These are phyloP conservation scores for Penicillium taxi DNA, from an alignment of 495 filamentous ascomycete genomes.

Conservation along the genomic window DNA sequence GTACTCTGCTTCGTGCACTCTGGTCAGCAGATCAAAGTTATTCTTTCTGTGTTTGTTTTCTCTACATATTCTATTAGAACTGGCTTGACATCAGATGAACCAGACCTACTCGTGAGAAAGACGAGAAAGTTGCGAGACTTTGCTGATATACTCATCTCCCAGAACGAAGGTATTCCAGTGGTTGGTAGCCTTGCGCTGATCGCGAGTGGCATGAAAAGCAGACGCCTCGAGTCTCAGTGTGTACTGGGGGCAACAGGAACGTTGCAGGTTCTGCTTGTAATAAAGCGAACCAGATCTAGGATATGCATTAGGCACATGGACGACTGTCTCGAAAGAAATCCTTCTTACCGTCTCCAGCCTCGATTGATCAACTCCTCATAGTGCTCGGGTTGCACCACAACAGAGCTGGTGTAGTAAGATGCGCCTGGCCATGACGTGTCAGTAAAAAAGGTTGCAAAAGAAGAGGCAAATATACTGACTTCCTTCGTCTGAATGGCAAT, in stretches of 20 bases:
- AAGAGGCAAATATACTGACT: conserved; percentile 37
- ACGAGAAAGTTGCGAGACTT: conserved; percentile 65
- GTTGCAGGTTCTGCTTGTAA: conserved; percentile 78
- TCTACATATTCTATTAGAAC: conserved; percentile 37
- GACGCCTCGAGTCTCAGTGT: conserved; percentile 75
- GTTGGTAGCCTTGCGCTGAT: conserved; percentile 82
- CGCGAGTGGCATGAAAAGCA: conserved; percentile 61
- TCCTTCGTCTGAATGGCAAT: conserved; percentile 47
- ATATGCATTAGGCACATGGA: conserved; percentile 14
- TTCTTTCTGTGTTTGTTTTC: conserved; percentile 66
- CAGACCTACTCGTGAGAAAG: conserved; percentile 60
- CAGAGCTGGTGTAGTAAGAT: conserved; percentile 70
- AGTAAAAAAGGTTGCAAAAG: no score
- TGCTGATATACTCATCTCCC: conserved; percentile 67
- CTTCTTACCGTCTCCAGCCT: conserved; percentile 73
- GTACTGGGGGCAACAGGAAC: conserved; percentile 93
- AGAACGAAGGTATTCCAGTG: conserved; percentile 82
- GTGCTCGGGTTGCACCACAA: conserved; percentile 57
- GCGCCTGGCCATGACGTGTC: conserved; percentile 50
- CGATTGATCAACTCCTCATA: conserved; percentile 80
- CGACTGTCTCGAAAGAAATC: not conserved
- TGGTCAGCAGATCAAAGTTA: conserved; percentile 63
- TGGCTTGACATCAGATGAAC: conserved; percentile 8
- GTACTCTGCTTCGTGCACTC: conserved; percentile 67
- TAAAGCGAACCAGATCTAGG: conserved; percentile 66